Conservation (phyloP, 1,139 yeast species). For the Hyphopichia burtonii region DNA sequence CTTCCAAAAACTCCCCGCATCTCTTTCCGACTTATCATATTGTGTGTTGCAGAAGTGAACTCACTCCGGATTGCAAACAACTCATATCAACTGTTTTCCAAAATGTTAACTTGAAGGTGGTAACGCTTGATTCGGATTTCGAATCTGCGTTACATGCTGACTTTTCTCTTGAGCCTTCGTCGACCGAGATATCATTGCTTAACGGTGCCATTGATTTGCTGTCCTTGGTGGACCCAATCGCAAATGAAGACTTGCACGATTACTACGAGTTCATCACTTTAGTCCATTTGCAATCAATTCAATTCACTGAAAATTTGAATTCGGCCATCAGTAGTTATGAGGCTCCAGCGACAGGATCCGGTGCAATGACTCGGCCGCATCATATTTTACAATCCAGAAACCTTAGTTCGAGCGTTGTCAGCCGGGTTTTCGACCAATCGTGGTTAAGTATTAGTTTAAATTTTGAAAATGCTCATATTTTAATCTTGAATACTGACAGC, state of each 20-base stretch:
- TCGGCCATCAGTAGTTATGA: conserved; percentile 14
- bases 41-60: neutral
- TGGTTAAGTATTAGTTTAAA: neutral
- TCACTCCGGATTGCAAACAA: neutral
- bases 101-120: neutral
- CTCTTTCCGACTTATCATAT: neutral
- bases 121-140: neutral
- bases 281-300: conserved; percentile 15
- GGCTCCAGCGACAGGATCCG: conserved; percentile 9
- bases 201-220: neutral
- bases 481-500: neutral
- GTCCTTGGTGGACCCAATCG: neutral
- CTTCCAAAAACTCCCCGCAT: neutral
- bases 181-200: no score
- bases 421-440: neutral
- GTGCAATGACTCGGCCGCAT: neutral
- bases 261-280: conserved; percentile 19
- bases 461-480: neutral
- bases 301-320: conserved; percentile 11
- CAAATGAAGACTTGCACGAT: neutral
- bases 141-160: no score
- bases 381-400: neutral
- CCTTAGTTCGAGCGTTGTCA: neutral
- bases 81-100: neutral
- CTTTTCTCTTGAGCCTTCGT: no score